Evolutionary conservation across 148 eudicot genomes (phyloP).

Genomic region (Amaranthus cruentus): DNA sequence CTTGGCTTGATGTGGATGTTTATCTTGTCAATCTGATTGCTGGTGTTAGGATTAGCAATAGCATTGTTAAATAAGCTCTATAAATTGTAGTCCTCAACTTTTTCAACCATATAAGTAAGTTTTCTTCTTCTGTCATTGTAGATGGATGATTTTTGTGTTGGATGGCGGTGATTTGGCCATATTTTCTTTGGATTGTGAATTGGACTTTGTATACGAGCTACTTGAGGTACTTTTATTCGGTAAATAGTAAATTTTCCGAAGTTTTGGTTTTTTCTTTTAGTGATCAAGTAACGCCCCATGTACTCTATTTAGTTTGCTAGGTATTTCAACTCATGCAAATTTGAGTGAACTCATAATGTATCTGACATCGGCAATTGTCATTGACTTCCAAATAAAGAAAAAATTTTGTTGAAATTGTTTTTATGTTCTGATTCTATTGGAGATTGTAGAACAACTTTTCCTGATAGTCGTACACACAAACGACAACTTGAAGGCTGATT

Average conservation of each 20-base stretch:
- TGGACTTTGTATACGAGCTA: slow-evolving; percentile 32
- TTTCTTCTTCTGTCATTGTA: slow-evolving; percentile 43
- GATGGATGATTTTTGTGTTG: slow-evolving; percentile 74
- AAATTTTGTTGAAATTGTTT: neutral
- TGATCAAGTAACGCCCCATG: neutral
- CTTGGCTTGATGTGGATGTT: slow-evolving; percentile 45
- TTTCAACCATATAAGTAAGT: slow-evolving; percentile 24
- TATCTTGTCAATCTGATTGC: slow-evolving; percentile 29
- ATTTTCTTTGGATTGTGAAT: slow-evolving; percentile 36
- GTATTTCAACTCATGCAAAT: neutral
- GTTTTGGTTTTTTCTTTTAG: neutral
- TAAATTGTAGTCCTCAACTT: slow-evolving; percentile 15
- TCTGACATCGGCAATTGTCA: too few relatives aligned
- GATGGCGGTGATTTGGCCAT: slow-evolving; percentile 36
- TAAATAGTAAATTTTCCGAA: slow-evolving; percentile 5
- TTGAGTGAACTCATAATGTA: neutral
- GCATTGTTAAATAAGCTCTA: slow-evolving; percentile 11
- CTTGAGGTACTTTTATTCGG: slow-evolving; percentile 20
- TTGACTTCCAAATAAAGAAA: too few relatives aligned
- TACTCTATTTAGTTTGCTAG: neutral
- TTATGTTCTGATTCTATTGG: neutral
- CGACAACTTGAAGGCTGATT: neutral
- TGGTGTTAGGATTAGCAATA: slow-evolving; percentile 17
- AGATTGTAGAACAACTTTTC: neutral
- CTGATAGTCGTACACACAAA: neutral